Base-by-base conservation (phyloP, 2,329 filamentous ascomycete species). In the Cephalotrichum gorgonifer region DNA sequence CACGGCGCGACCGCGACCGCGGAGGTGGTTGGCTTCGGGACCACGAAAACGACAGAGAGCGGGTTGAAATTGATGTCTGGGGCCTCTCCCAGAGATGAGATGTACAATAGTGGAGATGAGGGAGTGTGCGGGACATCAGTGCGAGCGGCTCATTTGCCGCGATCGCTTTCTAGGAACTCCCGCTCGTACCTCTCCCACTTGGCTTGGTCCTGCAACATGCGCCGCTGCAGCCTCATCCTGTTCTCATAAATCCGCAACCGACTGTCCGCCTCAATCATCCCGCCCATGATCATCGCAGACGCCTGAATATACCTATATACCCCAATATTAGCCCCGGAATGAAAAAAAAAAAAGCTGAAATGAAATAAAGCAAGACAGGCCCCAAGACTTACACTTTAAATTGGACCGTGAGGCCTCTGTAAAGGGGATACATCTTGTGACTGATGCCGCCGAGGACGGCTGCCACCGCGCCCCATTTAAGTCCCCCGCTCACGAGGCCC, bases 271-370 rank as follows among this genome's bases (percentile, higher is more conserved):
- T 88, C 84, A 48, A 90, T 74, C 75, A 86, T 86, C 58, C 80
- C 75, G 41, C 86, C 86, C 30, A 88, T 59, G n/a, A 86, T 82
- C 86, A 90, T 90, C 52, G 81, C 83, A n/a, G 83, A 86, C 83
- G 89, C 88, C 63, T 89, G 85, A 15, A 90, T 70, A 60, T 88
- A 91, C 27, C 86, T 90, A 22, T n/a, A 44, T 15, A 27, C 39
- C n/a, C 43, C 39, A 27, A 17, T 14, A 31, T 38, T 47, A 41
- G 23, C 28, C 17, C 22, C n/a, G 35, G n/a, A n/a, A 22, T 20
- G 22, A 11, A 6, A n/a, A 39, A 20, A 39, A 20, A 39, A 8
- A 27, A 42, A 45, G 14, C 26, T 17, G 42, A 48, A 9, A 23
- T 44, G n/a, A 17, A 23, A 22, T 43, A 42, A 41, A 46, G 8